Evolutionary conservation across 2,329 filamentous ascomycete genomes (phyloP), one percentile per base, ranked within the genome.

Genomic region (Bipolaris bicolor): DNA sequence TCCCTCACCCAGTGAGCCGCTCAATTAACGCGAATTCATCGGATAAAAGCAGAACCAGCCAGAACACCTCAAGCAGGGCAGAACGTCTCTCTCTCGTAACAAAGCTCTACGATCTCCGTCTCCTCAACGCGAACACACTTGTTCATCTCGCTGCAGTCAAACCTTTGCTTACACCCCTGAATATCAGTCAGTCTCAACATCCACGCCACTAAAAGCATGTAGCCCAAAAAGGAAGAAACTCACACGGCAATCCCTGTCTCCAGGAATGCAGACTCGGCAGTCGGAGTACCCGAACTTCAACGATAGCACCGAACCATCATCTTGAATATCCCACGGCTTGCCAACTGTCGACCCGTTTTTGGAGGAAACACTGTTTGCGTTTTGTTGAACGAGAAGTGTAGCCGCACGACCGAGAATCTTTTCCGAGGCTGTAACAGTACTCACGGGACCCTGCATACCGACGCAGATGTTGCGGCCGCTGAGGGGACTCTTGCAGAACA

Each of bases 91-190:
- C 5, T 10, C 39, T 41, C 39, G 10, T 41, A 22, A 20, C 39
- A 41, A 41, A 22, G 10, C 10, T 41, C 10, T 11, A 22, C 16
- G 4, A 41, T 13, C 10, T 2, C 39, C 16, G 16, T 20, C 37
- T 20, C 39, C 6, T 49, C 50, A 29, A 51, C 44, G 13, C 54
- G 36, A 9, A 49, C 41, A 43, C 62, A 62, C 43, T 51, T 59
- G 49, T 50, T 56, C 57, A 60, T 62, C 33, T 50, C 37, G 43
- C 62, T 57, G 29, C 60, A 64, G 7, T 33, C 45, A 31, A 56
- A 60, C 46, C 52, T 36, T 50, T 55, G 57, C 34, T 51, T 33
- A 34, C 62, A 64, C 7, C 48, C 45, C 22, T 51, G 16, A 26
- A 15, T 44, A 50, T 47, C 26, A 29, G 48, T 41, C 20, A 50